Evolutionary conservation across 2,329 filamentous ascomycete genomes (phyloP), one percentile per base, ranked within the genome.

Genomic region (Penicillium brevicompactum): DNA sequence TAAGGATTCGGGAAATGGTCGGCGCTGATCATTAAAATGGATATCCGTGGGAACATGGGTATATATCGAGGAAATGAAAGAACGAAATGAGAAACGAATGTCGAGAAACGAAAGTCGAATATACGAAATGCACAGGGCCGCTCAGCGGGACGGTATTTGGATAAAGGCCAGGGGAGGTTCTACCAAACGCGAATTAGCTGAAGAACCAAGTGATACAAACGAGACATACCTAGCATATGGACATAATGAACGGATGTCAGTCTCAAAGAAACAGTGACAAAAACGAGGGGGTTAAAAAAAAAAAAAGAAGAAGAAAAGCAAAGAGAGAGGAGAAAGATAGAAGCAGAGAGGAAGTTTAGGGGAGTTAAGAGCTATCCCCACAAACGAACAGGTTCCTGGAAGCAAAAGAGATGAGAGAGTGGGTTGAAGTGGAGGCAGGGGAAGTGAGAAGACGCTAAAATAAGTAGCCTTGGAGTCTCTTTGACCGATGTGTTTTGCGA

Each of bases 201-300:
- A 38, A 40, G 40, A 31, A 52, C 34, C 37, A 34, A 37, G 16
- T 37, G 16, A 5, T 34, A 44, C 52, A 57, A 57, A 64, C 58
- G 44, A 21, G 50, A 34, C 57, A 21, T 58, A 64, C 62, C 51
- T 41, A 48, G 32, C 42, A 50, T 54, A 54, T 57, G 60, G 44
- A 56, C 63, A 66, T 66, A 54, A 47, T 63, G 61, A 37, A 49
- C 49, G 49, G 24, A 41, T 10, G 59, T 65, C 48, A 51, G 59
- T 56, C 58, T 57, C 55, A 27, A 27, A 27, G 53, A 49, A 40
- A 30, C n/a, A n/a, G 9, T 16, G 10, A 9, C 13, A 49, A 46
- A 21, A 5, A 27, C 24, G 8, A 8, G 24, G 24, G 24, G 18
- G 18, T 18, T 18, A 18, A 18, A 27, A 5, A 47, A 49, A 18